These are phyloP conservation scores for Mortierella hygrophila DNA, from an alignment of 192 early-diverging fungal genomes.

Conservation along the genomic window DNA sequence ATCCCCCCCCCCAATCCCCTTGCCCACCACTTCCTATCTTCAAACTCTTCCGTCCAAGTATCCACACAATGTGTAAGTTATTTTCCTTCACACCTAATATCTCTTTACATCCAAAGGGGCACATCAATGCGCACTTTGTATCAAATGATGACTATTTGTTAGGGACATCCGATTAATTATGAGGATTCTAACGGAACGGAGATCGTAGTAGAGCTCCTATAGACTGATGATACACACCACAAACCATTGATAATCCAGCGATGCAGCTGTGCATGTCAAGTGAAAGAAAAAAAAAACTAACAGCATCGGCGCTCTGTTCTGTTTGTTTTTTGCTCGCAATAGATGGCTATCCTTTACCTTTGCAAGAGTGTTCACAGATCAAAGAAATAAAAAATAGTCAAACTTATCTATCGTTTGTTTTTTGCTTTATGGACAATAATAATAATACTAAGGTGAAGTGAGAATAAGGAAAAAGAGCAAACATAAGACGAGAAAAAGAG, in stretches of 20 bases:
- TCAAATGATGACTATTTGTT: slow-evolving; percentile 29
- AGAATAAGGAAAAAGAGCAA: not conserved
- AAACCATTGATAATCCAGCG: not conserved
- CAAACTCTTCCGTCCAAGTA: not conserved
- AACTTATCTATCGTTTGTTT: not conserved
- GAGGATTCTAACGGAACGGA: slow-evolving; percentile 28
- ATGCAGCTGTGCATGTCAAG: not conserved
- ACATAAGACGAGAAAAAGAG: not conserved
- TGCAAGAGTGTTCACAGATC: not conserved
- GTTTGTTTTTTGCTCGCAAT: not conserved
- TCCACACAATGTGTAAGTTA: not conserved
- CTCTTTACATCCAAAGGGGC: not conserved
- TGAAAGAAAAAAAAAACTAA: not conserved
- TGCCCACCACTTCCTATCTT: not conserved
- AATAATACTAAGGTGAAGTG: not conserved
- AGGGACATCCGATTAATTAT: slow-evolving; percentile 29
- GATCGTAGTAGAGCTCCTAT: not conserved
- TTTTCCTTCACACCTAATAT: not conserved
- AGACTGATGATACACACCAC: not conserved
- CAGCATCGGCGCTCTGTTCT: not conserved
- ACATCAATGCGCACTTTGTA: not conserved
- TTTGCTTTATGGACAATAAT: not conserved
- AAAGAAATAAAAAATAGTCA: not conserved
- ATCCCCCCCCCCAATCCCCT: not conserved
- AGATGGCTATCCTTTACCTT: not conserved